Evolutionary conservation across 2,329 filamentous ascomycete genomes (phyloP).

Genomic region (Sporothrix brasiliensis): DNA sequence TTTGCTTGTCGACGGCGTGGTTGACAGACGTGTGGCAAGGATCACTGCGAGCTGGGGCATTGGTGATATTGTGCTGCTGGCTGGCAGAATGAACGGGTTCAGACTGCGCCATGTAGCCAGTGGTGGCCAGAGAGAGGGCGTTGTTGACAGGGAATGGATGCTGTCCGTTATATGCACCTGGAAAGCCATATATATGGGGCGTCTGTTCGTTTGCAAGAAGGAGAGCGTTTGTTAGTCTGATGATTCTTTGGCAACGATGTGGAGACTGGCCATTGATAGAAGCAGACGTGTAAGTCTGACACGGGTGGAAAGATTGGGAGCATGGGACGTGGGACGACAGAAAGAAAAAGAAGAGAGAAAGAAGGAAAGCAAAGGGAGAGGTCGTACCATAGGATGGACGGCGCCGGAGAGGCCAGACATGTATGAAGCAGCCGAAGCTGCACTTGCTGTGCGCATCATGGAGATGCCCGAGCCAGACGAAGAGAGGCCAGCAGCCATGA

Average conservation of each 20-base stretch:
- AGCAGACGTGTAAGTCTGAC: not conserved
- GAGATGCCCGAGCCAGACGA: not conserved
- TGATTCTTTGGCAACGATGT: not conserved
- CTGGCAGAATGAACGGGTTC: too few relatives aligned
- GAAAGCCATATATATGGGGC: too few relatives aligned
- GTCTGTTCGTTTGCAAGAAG: conserved; percentile 14
- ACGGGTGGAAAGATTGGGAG: not conserved
- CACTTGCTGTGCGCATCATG: not conserved
- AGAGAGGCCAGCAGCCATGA: not conserved
- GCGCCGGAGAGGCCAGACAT: not conserved
- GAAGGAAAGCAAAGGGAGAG: not conserved
- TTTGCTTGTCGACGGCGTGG: too few relatives aligned
- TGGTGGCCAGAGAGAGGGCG: too few relatives aligned
- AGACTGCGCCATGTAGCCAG: too few relatives aligned
- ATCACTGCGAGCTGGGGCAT: not conserved
- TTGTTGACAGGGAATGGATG: too few relatives aligned
- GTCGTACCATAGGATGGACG: not conserved
- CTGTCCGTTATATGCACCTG: not conserved
- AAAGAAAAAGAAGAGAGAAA: not conserved
- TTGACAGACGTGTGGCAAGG: too few relatives aligned
- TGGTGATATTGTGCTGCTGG: not conserved
- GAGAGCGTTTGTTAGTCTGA: not conserved
- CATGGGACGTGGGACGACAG: not conserved
- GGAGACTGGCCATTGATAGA: not conserved
- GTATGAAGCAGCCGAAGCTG: not conserved